A percentile compares a stretch with the other conserved stretches of the same genome.
Evolutionary conservation across 106 monocot genomes (phyloP).

Genomic region (Allium cepa): DNA sequence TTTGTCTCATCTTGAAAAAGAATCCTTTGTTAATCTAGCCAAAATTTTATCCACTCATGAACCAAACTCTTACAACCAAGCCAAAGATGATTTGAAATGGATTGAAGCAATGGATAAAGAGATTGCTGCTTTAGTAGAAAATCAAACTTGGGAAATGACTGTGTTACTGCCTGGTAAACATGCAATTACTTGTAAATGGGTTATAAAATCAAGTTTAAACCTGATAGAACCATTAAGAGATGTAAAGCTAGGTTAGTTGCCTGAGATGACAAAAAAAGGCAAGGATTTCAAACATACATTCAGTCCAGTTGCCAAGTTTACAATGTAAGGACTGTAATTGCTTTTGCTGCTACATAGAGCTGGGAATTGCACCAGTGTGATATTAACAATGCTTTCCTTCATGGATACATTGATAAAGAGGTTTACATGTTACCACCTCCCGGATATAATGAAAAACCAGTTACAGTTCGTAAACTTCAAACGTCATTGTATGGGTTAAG

Average conservation of each 20-base stretch:
- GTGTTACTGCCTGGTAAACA: not conserved
- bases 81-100: no score
- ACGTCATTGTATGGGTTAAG: not conserved
- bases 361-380: not conserved
- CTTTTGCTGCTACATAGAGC: not conserved
- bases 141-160: not conserved
- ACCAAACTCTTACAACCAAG: no score
- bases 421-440: not conserved
- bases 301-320: not conserved
- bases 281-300: not conserved
- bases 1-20: no score
- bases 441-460: not conserved
- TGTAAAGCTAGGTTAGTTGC: not conserved
- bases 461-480: not conserved
- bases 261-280: not conserved
- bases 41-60: no score
- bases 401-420: not conserved
- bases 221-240: not conserved
- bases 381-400: not conserved
- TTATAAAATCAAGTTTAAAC: not conserved
- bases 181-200: not conserved
- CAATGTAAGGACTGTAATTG: not conserved
- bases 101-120: no score
- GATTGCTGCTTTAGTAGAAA: not conserved
- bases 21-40: no score